phyloP scores from a whole-genome alignment of 768 basidiomycete species.

The Kwoniella bestiolae region DNA sequence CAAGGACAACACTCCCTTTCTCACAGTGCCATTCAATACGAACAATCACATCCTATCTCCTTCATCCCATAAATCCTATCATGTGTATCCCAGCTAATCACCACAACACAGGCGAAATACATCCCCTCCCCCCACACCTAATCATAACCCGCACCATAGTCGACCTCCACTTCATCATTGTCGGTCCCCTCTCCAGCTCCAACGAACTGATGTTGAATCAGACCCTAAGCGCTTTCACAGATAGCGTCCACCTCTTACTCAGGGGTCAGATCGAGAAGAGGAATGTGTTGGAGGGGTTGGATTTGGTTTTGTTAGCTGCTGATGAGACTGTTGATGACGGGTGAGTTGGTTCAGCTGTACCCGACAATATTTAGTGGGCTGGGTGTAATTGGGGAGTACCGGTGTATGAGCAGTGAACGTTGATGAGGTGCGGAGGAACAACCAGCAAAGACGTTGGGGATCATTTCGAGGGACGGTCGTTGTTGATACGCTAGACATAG shows the following conservation, averaged over 20 bases:
- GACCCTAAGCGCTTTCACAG: slow-evolving; percentile 81
- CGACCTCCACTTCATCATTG: slow-evolving; percentile 92
- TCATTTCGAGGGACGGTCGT: too few relatives aligned
- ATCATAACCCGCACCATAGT: slow-evolving; percentile 92
- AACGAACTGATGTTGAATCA: slow-evolving; percentile 94
- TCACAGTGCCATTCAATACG: too few relatives aligned
- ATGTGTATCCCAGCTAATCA: too few relatives aligned
- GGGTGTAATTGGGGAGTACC: too few relatives aligned
- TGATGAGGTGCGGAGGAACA: too few relatives aligned
- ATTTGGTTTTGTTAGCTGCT: slow-evolving; percentile 85
- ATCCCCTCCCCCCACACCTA: slow-evolving; percentile 87
- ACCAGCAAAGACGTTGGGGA: too few relatives aligned
- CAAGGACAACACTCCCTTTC: too few relatives aligned
- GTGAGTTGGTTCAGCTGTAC: slow-evolving; percentile 65
- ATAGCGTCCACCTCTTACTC: slow-evolving; percentile 81
- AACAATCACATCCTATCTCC: too few relatives aligned
- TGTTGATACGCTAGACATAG: too few relatives aligned
- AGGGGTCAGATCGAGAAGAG: slow-evolving; percentile 94
- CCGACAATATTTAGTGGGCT: too few relatives aligned
- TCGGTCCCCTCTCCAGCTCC: slow-evolving; percentile 75
- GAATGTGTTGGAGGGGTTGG: slow-evolving; percentile 89
- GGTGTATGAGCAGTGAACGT: too few relatives aligned
- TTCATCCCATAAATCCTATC: too few relatives aligned
- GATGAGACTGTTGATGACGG: slow-evolving; percentile 99
- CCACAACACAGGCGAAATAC: slow-evolving; percentile 74